Evolutionary conservation across 2,329 filamentous ascomycete species (phyloP).

Genomic region (Ciborinia camelliae): DNA sequence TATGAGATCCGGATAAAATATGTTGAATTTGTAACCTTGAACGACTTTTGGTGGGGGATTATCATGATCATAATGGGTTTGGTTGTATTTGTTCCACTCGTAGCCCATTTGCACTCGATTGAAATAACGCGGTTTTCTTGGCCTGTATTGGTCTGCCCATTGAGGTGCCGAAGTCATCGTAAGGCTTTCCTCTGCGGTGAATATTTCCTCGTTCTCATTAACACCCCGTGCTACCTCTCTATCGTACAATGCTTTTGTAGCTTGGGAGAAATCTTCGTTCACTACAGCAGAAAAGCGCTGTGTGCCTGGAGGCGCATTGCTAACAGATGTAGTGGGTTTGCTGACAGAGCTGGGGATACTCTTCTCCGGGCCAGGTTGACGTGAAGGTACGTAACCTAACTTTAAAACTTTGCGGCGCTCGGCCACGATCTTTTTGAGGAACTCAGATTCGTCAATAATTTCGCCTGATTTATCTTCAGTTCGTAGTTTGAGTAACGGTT

Average conservation of each 20-base stretch:
- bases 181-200: constrained; percentile 83
- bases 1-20: constrained; percentile 96
- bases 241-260: constrained; percentile 85
- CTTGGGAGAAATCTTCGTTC: constrained; percentile 79
- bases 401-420: constrained; percentile 61
- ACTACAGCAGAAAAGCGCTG: constrained; percentile 66
- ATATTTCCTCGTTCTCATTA: constrained; percentile 92
- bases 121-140: constrained; percentile 93
- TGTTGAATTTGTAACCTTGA: constrained; percentile 99
- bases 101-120: constrained; percentile 98
- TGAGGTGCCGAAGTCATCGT: constrained; percentile 60
- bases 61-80: constrained; percentile 98
- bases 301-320: constrained; percentile 51
- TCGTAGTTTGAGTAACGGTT: constrained; percentile 61
- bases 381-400: constrained; percentile 64
- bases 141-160: constrained; percentile 82
- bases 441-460: constrained; percentile 54
- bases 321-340: constrained; percentile 39
- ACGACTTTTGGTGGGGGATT: constrained; percentile 97
- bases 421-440: constrained; percentile 53
- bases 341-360: constrained; percentile 34
- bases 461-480: constrained; percentile 60
- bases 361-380: constrained; percentile 42
- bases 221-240: constrained; percentile 89
- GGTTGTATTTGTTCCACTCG: constrained; percentile 99